Evolutionary conservation across 2,329 filamentous ascomycete species (phyloP).

Genomic region (Cordyceps tenuipes): DNA sequence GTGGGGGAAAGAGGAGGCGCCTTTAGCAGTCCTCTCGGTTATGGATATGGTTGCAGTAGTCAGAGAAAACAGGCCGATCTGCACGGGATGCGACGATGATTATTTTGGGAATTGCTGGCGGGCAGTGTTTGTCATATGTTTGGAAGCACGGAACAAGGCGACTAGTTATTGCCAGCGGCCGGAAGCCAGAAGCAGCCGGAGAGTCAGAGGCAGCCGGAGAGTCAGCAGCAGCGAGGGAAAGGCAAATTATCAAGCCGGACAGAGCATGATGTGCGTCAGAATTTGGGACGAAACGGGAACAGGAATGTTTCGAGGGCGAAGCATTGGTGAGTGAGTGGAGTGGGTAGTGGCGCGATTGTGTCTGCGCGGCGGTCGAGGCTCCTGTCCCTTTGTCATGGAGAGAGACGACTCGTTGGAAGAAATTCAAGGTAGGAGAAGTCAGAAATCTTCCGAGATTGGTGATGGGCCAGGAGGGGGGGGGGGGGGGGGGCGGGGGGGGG

Average conservation of each 20-base stretch:
- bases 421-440: not conserved
- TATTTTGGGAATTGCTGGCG: not conserved
- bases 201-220: too few species aligned
- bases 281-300: constrained; percentile 7
- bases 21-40: not conserved
- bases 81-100: not conserved
- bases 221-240: not conserved
- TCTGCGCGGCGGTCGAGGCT: not conserved
- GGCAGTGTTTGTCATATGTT: not conserved
- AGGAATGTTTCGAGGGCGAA: constrained; percentile 3
- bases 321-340: not conserved
- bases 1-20: not conserved
- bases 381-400: not conserved
- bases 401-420: not conserved
- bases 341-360: constrained; percentile 4
- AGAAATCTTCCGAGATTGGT: not conserved
- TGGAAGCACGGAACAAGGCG: too few species aligned
- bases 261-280: constrained; percentile 1
- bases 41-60: too few species aligned
- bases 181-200: not conserved
- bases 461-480: not conserved
- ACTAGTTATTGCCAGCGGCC: too few species aligned
- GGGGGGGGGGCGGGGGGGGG: too few species aligned
- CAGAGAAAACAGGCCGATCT: not conserved
- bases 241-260: not conserved